phyloP scores from a whole-genome alignment of 1,284 basidiomycete species.

The Golubevia sp. region DNA sequence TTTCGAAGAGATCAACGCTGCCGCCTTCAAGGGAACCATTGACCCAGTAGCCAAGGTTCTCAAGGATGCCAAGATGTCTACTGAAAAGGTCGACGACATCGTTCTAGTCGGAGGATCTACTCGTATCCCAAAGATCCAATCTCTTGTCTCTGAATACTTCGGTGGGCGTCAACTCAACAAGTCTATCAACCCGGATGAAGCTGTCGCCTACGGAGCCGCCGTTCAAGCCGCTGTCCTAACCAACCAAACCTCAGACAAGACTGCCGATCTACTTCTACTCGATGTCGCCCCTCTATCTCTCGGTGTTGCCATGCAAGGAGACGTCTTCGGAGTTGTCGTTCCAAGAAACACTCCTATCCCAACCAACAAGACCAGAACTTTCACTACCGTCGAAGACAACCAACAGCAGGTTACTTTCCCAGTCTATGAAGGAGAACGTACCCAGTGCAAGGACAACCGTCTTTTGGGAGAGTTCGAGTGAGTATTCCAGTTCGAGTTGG shows the following conservation, averaged over 20 bases:
- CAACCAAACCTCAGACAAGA: slow-evolving; percentile 62
- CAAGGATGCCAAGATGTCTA: slow-evolving; percentile 96
- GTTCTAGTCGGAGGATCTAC: slow-evolving; percentile 99
- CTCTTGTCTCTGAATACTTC: slow-evolving; percentile 97
- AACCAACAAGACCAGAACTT: slow-evolving; percentile 59
- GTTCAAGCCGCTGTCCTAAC: slow-evolving; percentile 61
- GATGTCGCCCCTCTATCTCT: slow-evolving; percentile 61
- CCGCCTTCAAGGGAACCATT: slow-evolving; percentile 91
- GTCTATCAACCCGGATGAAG: slow-evolving; percentile 70
- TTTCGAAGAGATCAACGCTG: slow-evolving; percentile 98
- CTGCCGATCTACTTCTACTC: slow-evolving; percentile 59
- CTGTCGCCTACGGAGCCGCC: slow-evolving; percentile 63
- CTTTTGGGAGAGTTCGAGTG: slow-evolving; percentile 60
- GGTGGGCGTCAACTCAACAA: slow-evolving; percentile 97
- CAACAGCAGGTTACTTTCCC: slow-evolving; percentile 61
- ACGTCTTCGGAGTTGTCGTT: slow-evolving; percentile 60
- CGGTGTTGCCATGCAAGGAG: slow-evolving; percentile 62
- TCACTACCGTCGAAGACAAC: slow-evolving; percentile 62
- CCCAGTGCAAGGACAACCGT: slow-evolving; percentile 62
- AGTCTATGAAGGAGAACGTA: slow-evolving; percentile 62
- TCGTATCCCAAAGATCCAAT: slow-evolving; percentile 99
- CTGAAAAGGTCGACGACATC: slow-evolving; percentile 97
- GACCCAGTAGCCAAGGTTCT: slow-evolving; percentile 99
- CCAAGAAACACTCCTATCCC: slow-evolving; percentile 61
- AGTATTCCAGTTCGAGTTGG: neutral